Base-by-base conservation (phyloP, 225 moss, liverwort and hornwort species). In the Pseudisothecium myosuroides region DNA sequence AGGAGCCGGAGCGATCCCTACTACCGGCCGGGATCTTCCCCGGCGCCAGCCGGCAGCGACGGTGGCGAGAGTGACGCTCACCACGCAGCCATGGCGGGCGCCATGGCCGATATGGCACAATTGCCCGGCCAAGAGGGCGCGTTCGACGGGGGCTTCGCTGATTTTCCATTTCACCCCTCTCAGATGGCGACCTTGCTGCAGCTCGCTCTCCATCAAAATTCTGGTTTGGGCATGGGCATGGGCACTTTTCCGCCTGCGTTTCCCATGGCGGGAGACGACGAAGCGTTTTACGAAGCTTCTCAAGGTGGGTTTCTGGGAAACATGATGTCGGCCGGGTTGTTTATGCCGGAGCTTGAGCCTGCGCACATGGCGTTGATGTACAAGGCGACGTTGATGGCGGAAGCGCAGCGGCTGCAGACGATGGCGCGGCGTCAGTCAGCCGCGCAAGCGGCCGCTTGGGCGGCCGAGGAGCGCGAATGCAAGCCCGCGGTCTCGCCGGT, bases 381-480 rank as follows among this genome's bases (percentile, higher is more conserved):
- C 72, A 94, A 92, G 87, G 94, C 92, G 41, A 76, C 91, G 9
- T 6, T 94, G 41, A 92, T 91, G 94, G 94, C 92, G 27, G 91
- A 94, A 59, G 87, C 88, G 28, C 94, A 94, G 66, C 87, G 91
- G 9, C n/a, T 94, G 59, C 94, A 94, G 45, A 87, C 81, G 32
- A 26, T 93, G 80, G 91, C 92, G 54, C 43, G 86, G 31, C 87
- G 91, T 10, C 90, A 90, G 74, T 80, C 86, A 7, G 86, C 85
- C 12, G 88, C 87, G 15, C 91, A 91, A 87, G 90, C 87, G 31
- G 91, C 80, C 6, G 89, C 81, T 4, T 93, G 93, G 93, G 93
- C 86, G 16, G 81, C 85, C 7, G 93, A 93, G 87, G 69, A 90
- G 47, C 82, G 88, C 27, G 91, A 93, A 76, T 82, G 84, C 59